A percentile compares a stretch with the other conserved stretches of the same genome.
Evolutionary conservation across 1,284 basidiomycete genomes (phyloP).

Genomic region (Cryptococcus wingfieldii): DNA sequence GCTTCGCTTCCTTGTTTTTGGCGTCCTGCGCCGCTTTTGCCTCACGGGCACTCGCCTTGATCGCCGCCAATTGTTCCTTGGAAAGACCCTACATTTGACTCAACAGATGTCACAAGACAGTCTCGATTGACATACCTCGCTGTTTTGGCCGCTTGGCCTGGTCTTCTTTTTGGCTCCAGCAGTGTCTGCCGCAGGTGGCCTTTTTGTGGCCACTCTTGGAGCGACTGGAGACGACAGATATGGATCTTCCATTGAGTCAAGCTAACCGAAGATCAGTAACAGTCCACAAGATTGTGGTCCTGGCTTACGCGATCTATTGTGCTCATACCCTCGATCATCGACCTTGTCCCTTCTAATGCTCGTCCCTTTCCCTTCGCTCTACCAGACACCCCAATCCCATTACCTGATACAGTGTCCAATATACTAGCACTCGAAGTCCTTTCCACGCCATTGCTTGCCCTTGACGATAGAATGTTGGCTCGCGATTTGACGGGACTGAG

Average conservation of each 20-base stretch:
- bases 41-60: slow-evolving; percentile 10
- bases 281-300: not conserved
- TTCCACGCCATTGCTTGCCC: too few species aligned
- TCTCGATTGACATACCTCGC: not conserved
- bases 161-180: slow-evolving; percentile 1
- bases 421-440: too few species aligned
- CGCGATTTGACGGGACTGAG: too few species aligned
- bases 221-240: too few species aligned
- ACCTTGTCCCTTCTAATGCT: not conserved
- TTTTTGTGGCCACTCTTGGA: slow-evolving; percentile 1
- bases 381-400: not conserved
- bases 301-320: too few species aligned
- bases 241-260: too few species aligned
- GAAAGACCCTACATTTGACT: not conserved
- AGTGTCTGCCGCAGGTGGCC: not conserved
- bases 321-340: too few species aligned
- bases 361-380: not conserved
- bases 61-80: not conserved
- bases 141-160: not conserved
- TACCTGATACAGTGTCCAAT: too few species aligned
- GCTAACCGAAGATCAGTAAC: too few species aligned
- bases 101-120: not conserved
- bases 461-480: slow-evolving; percentile 1
- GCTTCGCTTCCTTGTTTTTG: slow-evolving; percentile 27
- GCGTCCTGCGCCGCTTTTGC: slow-evolving; percentile 29